Evolutionary conservation across 495 filamentous ascomycete genomes (phyloP).

Genomic region (Oidiodendron maius): DNA sequence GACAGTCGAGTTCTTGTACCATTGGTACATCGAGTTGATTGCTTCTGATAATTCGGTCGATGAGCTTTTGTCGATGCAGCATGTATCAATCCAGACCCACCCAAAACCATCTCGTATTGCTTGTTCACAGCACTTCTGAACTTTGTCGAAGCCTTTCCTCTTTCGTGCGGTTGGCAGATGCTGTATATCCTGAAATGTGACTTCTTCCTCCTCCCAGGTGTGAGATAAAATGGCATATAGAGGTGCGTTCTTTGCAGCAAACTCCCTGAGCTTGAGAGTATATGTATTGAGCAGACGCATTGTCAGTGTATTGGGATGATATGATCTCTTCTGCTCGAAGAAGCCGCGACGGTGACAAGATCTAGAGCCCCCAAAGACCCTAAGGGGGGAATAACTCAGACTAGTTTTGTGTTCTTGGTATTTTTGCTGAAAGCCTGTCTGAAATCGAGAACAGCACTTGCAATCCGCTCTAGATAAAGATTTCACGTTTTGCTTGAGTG

Average conservation of each 20-base stretch:
- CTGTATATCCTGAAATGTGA: conserved; percentile 6
- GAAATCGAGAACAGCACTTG: no score
- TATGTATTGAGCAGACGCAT: conserved; percentile 26
- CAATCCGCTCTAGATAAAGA: no score
- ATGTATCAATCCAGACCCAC: neutral
- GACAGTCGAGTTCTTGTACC: neutral
- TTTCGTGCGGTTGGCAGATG: no score
- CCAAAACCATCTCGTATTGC: neutral
- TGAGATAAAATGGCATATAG: conserved; percentile 18
- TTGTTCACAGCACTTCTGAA: neutral
- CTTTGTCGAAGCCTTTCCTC: neutral
- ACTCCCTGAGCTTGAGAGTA: neutral
- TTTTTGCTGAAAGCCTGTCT: no score
- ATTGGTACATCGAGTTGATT: no score
- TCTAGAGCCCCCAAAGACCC: no score
- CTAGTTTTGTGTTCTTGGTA: no score
- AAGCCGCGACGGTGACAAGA: no score
- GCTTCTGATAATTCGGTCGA: neutral
- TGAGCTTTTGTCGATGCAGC: neutral
- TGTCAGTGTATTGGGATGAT: no score
- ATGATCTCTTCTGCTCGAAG: no score
- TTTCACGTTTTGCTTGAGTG: no score
- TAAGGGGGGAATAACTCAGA: no score
- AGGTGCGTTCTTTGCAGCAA: conserved; percentile 6
- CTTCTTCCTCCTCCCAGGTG: conserved; percentile 2